These are phyloP conservation scores for Candida xyloterini DNA, from an alignment of 805 yeast genomes.

Conservation along the genomic window DNA sequence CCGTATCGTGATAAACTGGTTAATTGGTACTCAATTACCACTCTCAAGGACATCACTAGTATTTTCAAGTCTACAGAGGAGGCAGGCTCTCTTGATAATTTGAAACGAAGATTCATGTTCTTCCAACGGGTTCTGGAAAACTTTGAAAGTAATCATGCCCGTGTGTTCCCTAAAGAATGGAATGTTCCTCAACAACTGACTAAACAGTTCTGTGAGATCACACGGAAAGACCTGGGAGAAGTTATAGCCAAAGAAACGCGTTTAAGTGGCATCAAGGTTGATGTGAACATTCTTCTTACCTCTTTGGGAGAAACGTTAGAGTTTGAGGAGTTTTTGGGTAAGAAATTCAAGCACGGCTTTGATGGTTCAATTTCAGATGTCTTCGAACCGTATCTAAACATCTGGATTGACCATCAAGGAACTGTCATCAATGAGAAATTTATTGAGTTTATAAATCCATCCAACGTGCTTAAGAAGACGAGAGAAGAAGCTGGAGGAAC, in stretches of 20 bases:
- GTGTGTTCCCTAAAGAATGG: constrained; percentile 72
- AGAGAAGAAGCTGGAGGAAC: constrained; percentile 30
- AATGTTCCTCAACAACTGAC: constrained; percentile 61
- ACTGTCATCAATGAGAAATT: constrained; percentile 57
- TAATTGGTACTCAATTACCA: constrained; percentile 68
- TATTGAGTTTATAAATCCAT: constrained; percentile 57
- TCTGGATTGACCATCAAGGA: constrained; percentile 89
- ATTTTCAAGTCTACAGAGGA: constrained; percentile 83
- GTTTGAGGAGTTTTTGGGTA: constrained; percentile 72
- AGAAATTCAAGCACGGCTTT: constrained; percentile 51
- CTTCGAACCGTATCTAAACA: constrained; percentile 79
- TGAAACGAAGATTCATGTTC: constrained; percentile 76
- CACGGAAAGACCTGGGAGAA: constrained; percentile 61
- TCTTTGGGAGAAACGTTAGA: constrained; percentile 77
- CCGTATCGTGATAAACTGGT: constrained; percentile 57
- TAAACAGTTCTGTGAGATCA: constrained; percentile 59
- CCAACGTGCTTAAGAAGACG: constrained; percentile 45
- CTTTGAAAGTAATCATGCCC: constrained; percentile 45
- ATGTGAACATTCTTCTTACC: constrained; percentile 63
- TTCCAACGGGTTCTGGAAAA: constrained; percentile 68
- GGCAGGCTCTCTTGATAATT: constrained; percentile 90
- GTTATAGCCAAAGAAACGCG: constrained; percentile 44
- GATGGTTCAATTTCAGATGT: constrained; percentile 52
- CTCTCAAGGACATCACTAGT: constrained; percentile 67
- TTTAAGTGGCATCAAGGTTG: constrained; percentile 33